These are phyloP conservation scores for Diutina scorzettiae DNA, from an alignment of 1,139 yeast genomes.

Conservation along the genomic window DNA sequence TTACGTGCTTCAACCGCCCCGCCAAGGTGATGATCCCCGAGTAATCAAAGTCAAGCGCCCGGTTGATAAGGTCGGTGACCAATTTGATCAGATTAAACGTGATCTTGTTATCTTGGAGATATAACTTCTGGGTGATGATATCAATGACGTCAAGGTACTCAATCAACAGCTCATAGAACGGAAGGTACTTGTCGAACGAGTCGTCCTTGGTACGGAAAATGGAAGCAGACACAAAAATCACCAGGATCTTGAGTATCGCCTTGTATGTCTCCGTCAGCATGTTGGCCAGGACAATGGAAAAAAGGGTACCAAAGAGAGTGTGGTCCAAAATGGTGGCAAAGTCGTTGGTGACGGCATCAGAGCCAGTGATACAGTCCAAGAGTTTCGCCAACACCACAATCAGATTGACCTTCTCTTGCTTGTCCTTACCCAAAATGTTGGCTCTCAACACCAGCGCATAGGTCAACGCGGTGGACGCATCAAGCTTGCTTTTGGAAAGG, in stretches of 20 bases:
- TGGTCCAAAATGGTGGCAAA: constrained; percentile 29
- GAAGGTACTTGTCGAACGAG: constrained; percentile 7
- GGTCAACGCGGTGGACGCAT: constrained; percentile 21
- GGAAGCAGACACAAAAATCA: constrained; percentile 30
- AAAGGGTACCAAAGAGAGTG: constrained; percentile 28
- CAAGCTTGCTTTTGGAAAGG: constrained; percentile 21
- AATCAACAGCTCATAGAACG: constrained; percentile 3
- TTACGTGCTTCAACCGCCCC: constrained; percentile 33
- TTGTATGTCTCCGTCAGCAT: constrained; percentile 41
- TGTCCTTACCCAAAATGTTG: constrained; percentile 34
- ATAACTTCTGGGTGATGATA: constrained; percentile 28
- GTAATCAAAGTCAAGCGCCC: constrained; percentile 29
- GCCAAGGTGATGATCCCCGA: constrained; percentile 31
- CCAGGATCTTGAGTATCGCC: constrained; percentile 35
- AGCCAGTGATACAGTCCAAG: constrained; percentile 29
- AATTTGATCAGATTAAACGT: constrained; percentile 33
- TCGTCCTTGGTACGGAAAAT: constrained; percentile 20
- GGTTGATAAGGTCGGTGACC: constrained; percentile 32
- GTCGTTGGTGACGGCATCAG: constrained; percentile 29
- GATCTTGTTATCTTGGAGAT: constrained; percentile 33
- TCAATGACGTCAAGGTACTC: constrained; percentile 28
- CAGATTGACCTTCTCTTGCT: constrained; percentile 41
- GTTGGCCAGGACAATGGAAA: constrained; percentile 30
- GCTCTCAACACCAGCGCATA: constrained; percentile 26
- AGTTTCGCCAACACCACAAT: constrained; percentile 43